Evolutionary conservation across 495 filamentous ascomycete genomes (phyloP).

Genomic region (Aspergillus steynii): DNA sequence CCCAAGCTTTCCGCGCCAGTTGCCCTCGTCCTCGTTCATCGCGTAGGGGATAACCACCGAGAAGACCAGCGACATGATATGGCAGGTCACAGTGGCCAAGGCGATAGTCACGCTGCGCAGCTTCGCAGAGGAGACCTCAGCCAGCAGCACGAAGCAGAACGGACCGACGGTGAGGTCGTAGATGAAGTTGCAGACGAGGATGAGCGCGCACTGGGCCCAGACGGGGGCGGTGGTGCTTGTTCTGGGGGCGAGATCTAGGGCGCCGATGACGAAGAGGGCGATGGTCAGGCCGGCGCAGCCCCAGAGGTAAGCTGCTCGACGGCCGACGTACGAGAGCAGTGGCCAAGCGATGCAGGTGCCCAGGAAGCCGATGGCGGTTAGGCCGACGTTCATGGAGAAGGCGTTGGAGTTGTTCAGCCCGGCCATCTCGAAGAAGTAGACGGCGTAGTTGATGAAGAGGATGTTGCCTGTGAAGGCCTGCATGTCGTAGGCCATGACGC

Average conservation of each 20-base stretch:
- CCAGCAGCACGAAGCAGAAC: slow-evolving; percentile 62
- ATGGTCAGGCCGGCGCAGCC: slow-evolving; percentile 50
- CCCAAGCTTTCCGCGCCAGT: slow-evolving; percentile 65
- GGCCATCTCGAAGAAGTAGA: slow-evolving; percentile 57
- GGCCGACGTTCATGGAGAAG: slow-evolving; percentile 65
- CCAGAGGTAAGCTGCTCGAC: slow-evolving; percentile 53
- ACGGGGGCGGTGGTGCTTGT: slow-evolving; percentile 31
- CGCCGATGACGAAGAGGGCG: slow-evolving; percentile 58
- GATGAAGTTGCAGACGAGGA: slow-evolving; percentile 57
- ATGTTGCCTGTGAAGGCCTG: slow-evolving; percentile 43
- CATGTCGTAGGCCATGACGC: slow-evolving; percentile 48
- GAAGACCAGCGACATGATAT: slow-evolving; percentile 58
- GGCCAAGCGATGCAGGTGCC: slow-evolving; percentile 67
- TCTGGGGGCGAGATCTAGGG: slow-evolving; percentile 51
- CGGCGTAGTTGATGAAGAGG: slow-evolving; percentile 34
- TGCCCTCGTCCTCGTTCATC: slow-evolving; percentile 61
- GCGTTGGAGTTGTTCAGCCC: slow-evolving; percentile 57
- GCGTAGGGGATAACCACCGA: slow-evolving; percentile 67
- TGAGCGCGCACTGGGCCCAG: slow-evolving; percentile 58
- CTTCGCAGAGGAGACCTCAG: slow-evolving; percentile 58
- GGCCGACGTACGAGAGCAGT: slow-evolving; percentile 58
- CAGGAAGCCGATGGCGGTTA: slow-evolving; percentile 64
- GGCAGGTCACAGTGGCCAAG: slow-evolving; percentile 58
- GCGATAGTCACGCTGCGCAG: slow-evolving; percentile 65
- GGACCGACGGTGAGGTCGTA: slow-evolving; percentile 62